Base-by-base conservation (phyloP, 495 filamentous ascomycete species). In the Daldinia caldariorum region DNA sequence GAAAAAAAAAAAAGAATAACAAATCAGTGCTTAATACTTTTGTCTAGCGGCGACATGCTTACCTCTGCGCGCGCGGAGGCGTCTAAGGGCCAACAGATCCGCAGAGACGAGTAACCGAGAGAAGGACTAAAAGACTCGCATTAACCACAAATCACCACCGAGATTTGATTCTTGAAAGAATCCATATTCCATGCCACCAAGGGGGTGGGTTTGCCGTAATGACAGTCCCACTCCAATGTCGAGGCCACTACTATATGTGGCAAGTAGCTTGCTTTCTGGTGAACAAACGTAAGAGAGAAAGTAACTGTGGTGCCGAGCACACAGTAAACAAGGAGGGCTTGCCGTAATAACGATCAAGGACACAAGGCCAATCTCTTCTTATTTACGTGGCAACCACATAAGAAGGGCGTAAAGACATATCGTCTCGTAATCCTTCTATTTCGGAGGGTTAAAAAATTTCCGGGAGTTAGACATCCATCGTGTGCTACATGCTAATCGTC, bases 21-120 rank as follows among this genome's bases (percentile, higher is more conserved):
- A 26, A 26, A 35, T 49, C 70, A 59, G 20, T 62, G 65, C 61
- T 47, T 12, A 34, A 55, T 68, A 66, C 61, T 77, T 75, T 73
- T 77, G 59, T 75, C 70, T 75, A 75, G 70, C 55, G 63, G 61
- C 31, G 34, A 71, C 37, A 66, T 53, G 22, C 49, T 29, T 39
- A 65, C 39, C 41, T 37, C 56, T 20, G 58, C 26, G 45, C 51
- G 54, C 53, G 34, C 35, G 12, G 22, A 41, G 26, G 49, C 39
- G 26, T 45, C 43, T 63, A 37, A 41, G 62, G 47, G 26, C 47
- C 22, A 43, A 43, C 45, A 47, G 47, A 56, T 41, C 47, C 47
- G 41, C 50, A 51, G 37, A 53, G 38, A 55, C 18, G 34, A 54
- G 54, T 57, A 50, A 29, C 37, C 34, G 34, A 47, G 32, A 35